Percentiles rank a stretch among this genome's conserved stretches.
Conservation (phyloP, 495 filamentous ascomycete species). For the Cercophora scortea region DNA sequence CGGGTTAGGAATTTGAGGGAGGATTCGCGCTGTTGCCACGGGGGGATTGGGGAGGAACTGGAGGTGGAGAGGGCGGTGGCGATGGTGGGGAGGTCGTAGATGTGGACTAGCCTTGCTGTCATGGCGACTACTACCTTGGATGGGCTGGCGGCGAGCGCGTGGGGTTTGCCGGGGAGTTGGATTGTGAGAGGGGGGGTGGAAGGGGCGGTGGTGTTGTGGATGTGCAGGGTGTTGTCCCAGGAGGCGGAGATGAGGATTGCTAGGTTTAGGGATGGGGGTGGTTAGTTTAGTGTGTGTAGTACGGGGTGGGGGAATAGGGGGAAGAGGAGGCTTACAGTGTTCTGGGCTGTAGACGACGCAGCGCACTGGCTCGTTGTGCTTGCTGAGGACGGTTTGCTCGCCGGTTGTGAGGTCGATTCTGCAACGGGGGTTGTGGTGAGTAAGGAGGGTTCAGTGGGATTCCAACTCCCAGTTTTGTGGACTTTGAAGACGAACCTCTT, state of each 20-base stretch:
- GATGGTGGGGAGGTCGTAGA: conserved; percentile 79
- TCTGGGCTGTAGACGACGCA: conserved; percentile 72
- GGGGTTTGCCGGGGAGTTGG: conserved; percentile 72
- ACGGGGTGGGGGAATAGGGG: not conserved
- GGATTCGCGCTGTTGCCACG: conserved; percentile 86
- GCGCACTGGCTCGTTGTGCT: conserved; percentile 70
- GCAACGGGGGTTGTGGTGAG: not conserved
- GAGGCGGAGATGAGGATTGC: conserved; percentile 76
- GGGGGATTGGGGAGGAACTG: conserved; percentile 46
- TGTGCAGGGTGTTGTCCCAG: conserved; percentile 86
- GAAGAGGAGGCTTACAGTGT: conserved; percentile 44
- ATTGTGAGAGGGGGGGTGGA: conserved; percentile 46
- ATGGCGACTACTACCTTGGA: conserved; percentile 90
- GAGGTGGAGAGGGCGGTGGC: conserved; percentile 44
- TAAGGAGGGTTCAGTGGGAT: not conserved
- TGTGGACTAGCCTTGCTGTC: conserved; percentile 82
- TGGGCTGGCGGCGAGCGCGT: conserved; percentile 71
- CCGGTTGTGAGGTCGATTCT: conserved; percentile 69
- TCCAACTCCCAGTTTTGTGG: not conserved
- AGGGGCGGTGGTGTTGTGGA: conserved; percentile 53
- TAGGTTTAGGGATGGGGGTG: conserved; percentile 2
- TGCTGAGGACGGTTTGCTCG: conserved; percentile 65
- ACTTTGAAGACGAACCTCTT: conserved; percentile 43
- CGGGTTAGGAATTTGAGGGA: conserved; percentile 93
- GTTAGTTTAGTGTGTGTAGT: conserved; percentile 7